Evolutionary conservation across 768 basidiomycete genomes (phyloP).

Genomic region (Krasilnikovozyma curviuscula): DNA sequence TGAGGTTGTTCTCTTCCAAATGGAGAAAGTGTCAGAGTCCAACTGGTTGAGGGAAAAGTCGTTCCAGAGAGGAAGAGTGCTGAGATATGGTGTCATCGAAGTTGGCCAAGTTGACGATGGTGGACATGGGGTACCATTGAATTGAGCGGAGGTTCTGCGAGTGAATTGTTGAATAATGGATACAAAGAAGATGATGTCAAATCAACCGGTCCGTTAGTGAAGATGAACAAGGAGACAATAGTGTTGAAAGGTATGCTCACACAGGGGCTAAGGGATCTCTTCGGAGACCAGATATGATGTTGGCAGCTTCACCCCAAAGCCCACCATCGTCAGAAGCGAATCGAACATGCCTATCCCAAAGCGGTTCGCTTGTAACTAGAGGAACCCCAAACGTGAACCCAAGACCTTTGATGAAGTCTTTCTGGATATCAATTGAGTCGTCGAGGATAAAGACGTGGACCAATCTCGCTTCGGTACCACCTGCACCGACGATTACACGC

Average conservation of each 20-base stretch:
- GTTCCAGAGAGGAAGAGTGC: slow-evolving; percentile 1
- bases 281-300: not conserved
- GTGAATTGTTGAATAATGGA: too few relatives aligned
- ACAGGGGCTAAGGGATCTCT: too few relatives aligned
- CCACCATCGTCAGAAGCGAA: not conserved
- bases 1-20: not conserved
- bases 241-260: too few relatives aligned
- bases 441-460: slow-evolving; percentile 1
- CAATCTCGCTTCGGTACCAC: not conserved
- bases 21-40: not conserved
- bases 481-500: slow-evolving; percentile 4
- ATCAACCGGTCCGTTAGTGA: too few relatives aligned
- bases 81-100: slow-evolving; percentile 1
- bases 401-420: slow-evolving; percentile 3
- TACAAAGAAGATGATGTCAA: too few relatives aligned
- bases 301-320: not conserved
- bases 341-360: slow-evolving; percentile 2
- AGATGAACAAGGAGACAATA: too few relatives aligned
- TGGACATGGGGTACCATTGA: not conserved
- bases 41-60: not conserved
- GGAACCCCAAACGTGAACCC: slow-evolving; percentile 1
- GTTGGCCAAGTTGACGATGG: not conserved
- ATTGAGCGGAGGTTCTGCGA: too few relatives aligned
- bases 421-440: not conserved
- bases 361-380: not conserved